A percentile compares a stretch with the other conserved stretches of the same genome.
phyloP scores from a whole-genome alignment of 2,329 filamentous ascomycete genomes.

The Podosphaera fusca region DNA sequence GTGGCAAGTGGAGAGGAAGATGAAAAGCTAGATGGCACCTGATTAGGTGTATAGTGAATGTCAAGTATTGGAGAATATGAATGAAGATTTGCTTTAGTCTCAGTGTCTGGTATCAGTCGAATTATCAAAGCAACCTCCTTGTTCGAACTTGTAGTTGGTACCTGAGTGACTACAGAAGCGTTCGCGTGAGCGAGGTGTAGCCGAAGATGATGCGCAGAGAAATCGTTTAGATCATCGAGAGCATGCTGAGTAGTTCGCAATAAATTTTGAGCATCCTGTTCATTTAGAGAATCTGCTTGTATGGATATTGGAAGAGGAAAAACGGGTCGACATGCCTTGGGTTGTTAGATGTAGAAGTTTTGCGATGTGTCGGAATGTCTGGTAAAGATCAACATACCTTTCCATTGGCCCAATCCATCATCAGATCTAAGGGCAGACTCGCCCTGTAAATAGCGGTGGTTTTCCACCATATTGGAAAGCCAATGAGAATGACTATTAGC shows the following conservation, averaged over 20 bases:
- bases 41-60: constrained; percentile 50
- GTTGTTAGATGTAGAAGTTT: constrained; percentile 5
- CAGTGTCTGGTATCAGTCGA: constrained; percentile 40
- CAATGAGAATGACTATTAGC: constrained; percentile 61
- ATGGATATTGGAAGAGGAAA: constrained; percentile 71
- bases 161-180: constrained; percentile 7
- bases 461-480: constrained; percentile 85
- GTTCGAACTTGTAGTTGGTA: constrained; percentile 15
- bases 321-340: constrained; percentile 61
- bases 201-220: constrained; percentile 61
- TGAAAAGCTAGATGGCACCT: constrained; percentile 40
- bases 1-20: constrained; percentile 56
- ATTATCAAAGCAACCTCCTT: constrained; percentile 43
- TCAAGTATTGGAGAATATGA: constrained; percentile 49
- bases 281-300: constrained; percentile 40
- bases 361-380: not conserved
- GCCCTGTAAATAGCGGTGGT: constrained; percentile 87
- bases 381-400: constrained; percentile 32
- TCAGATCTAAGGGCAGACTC: constrained; percentile 56
- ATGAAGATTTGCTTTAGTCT: constrained; percentile 38
- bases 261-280: constrained; percentile 47
- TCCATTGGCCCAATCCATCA: constrained; percentile 81
- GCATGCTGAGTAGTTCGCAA: constrained; percentile 64
- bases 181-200: constrained; percentile 33
- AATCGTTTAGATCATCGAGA: constrained; percentile 69